Conservation (phyloP, 768 basidiomycete species). For the Phanerochaete carnosa region DNA sequence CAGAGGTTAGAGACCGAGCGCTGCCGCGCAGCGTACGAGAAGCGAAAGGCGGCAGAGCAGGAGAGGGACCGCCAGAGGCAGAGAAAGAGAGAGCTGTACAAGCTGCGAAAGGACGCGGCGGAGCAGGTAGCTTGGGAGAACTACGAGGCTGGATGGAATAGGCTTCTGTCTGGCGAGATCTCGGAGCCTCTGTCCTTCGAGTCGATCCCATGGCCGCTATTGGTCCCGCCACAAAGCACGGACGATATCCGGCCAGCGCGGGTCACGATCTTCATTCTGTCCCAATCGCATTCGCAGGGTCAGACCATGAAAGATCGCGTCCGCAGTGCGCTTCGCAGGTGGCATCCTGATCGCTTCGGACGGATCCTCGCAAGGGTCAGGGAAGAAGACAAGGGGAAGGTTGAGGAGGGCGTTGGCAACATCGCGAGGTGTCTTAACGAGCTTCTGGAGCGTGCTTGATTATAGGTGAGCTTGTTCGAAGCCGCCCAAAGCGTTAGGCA, state of each 20-base stretch:
- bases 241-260: slow-evolving; percentile 52
- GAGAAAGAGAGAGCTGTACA: slow-evolving; percentile 41
- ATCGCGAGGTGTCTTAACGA: slow-evolving; percentile 69
- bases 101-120: slow-evolving; percentile 40
- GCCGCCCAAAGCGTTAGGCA: background rate
- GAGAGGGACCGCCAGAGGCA: slow-evolving; percentile 30
- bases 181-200: slow-evolving; percentile 49
- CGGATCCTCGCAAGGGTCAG: slow-evolving; percentile 50
- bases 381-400: slow-evolving; percentile 45
- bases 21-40: slow-evolving; percentile 31
- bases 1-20: slow-evolving; percentile 20
- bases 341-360: slow-evolving; percentile 81
- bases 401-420: slow-evolving; percentile 63
- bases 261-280: slow-evolving; percentile 61
- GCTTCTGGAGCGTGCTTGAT: slow-evolving; percentile 42
- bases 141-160: slow-evolving; percentile 68
- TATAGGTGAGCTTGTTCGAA: background rate
- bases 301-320: slow-evolving; percentile 64
- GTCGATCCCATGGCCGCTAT: slow-evolving; percentile 70
- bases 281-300: slow-evolving; percentile 56
- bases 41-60: slow-evolving; percentile 36
- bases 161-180: slow-evolving; percentile 31
- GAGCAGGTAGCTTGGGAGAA: slow-evolving; percentile 54
- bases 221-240: slow-evolving; percentile 35
- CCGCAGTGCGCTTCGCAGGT: slow-evolving; percentile 62